Conservation (phyloP, 1,139 yeast species). For the Saccharomycopsis hybrid region DNA sequence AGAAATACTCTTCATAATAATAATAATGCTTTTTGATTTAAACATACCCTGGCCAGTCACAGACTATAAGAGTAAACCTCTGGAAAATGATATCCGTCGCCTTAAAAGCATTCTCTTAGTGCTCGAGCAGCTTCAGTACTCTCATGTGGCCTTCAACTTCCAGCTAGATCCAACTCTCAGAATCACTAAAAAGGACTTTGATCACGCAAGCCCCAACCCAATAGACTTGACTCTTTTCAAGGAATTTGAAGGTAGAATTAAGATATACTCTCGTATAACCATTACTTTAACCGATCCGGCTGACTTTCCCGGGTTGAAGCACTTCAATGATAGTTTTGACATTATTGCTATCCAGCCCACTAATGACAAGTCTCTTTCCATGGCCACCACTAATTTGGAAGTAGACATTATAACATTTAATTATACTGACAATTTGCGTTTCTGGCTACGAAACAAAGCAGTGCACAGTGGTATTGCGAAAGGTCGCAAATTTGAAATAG, state of each 20-base stretch:
- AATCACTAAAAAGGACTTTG: constrained; percentile 45
- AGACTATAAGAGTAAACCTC: constrained; percentile 38
- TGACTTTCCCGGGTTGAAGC: constrained; percentile 62
- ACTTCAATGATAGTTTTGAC: constrained; percentile 57
- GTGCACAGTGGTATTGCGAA: constrained; percentile 76
- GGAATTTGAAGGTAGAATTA: constrained; percentile 37
- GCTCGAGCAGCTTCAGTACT: constrained; percentile 59
- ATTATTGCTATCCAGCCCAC: constrained; percentile 75
- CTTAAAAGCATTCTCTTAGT: constrained; percentile 49
- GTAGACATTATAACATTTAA: constrained; percentile 76
- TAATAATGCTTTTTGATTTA: constrained; percentile 55
- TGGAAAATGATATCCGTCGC: constrained; percentile 35
- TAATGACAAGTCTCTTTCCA: constrained; percentile 71
- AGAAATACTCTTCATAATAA: neutral
- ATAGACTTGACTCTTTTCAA: constrained; percentile 29
- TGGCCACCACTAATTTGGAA: constrained; percentile 65
- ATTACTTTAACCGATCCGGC: constrained; percentile 70
- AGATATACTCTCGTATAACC: constrained; percentile 68
- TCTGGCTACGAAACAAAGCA: constrained; percentile 74
- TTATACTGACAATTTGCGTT: constrained; percentile 60
- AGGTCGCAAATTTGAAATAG: constrained; percentile 78
- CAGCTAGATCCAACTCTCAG: constrained; percentile 35
- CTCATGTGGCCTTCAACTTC: constrained; percentile 69
- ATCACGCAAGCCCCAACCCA: constrained; percentile 32
- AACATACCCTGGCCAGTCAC: constrained; percentile 78